Evolutionary conservation across 2,329 filamentous ascomycete genomes (phyloP).

Genomic region (Fusarium siculi): DNA sequence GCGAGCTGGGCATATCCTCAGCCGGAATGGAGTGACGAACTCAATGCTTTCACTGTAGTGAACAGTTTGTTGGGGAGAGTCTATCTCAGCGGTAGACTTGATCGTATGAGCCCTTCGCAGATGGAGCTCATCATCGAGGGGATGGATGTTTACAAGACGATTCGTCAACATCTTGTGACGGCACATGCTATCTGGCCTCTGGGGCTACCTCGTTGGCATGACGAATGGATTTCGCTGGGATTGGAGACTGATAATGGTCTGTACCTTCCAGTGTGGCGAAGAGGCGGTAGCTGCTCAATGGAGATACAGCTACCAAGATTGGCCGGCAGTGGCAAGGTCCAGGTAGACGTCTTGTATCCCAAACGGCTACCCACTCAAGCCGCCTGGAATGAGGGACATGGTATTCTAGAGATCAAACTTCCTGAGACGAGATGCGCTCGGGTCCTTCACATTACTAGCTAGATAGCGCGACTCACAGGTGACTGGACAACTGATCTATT

Average conservation of each 20-base stretch:
- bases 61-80: conserved; percentile 49
- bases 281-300: background rate
- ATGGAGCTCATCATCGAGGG: background rate
- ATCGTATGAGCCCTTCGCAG: background rate
- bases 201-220: background rate
- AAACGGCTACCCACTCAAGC: background rate
- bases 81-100: conserved; percentile 34
- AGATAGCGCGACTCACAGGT: background rate
- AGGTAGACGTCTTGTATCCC: background rate
- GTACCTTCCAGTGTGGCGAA: background rate
- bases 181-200: background rate
- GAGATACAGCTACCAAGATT: background rate
- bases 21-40: conserved; percentile 47
- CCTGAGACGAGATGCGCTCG: background rate
- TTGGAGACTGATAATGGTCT: background rate
- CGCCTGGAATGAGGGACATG: accelerated
- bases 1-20: conserved; percentile 52
- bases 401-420: background rate
- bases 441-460: background rate
- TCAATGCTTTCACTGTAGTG: conserved; percentile 48
- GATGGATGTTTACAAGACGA: background rate
- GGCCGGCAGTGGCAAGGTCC: background rate
- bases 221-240: background rate
- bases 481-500: too few species aligned
- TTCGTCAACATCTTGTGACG: background rate